These are phyloP conservation scores for Orbilia ellipsospora DNA, from an alignment of 2,329 filamentous ascomycete genomes.

Conservation along the genomic window DNA sequence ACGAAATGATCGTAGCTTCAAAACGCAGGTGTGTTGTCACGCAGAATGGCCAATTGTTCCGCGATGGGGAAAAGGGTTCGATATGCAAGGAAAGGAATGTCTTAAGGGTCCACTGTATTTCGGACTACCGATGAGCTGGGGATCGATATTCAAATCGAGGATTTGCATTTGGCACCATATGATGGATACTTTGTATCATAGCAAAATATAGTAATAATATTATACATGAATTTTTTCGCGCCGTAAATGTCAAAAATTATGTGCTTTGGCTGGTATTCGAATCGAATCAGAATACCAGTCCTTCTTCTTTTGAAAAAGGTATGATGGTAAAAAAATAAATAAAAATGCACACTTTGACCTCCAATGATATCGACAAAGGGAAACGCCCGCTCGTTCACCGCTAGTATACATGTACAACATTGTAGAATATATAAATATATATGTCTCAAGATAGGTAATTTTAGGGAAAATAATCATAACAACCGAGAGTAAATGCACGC, in stretches of 20 bases:
- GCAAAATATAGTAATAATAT: slow-evolving; percentile 4
- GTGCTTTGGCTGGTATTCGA: too few relatives aligned
- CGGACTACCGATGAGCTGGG: too few relatives aligned
- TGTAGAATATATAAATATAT: slow-evolving; percentile 5
- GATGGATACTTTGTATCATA: neutral
- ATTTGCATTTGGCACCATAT: too few relatives aligned
- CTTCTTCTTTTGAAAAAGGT: too few relatives aligned
- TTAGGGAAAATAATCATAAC: neutral
- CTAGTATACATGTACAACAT: slow-evolving; percentile 17
- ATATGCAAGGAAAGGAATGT: too few relatives aligned
- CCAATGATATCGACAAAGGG: slow-evolving; percentile 13
- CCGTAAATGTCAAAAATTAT: neutral
- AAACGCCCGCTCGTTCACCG: slow-evolving; percentile 38
- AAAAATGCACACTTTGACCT: slow-evolving; percentile 13
- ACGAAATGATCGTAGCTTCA: slow-evolving; percentile 21
- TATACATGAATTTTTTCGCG: slow-evolving; percentile 12
- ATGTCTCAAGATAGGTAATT: neutral
- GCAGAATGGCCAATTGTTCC: neutral
- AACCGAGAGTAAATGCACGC: slow-evolving; percentile 1
- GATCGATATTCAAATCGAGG: too few relatives aligned
- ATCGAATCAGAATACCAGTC: too few relatives aligned
- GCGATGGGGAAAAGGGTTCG: neutral
- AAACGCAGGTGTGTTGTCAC: slow-evolving; percentile 37
- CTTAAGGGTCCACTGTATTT: too few relatives aligned
- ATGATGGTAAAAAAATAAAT: slow-evolving; percentile 11